Percentiles rank a stretch among this genome's conserved stretches.
These are phyloP conservation scores for Stemphylium vesicarium DNA, from an alignment of 2,329 filamentous ascomycete species.

Conservation along the genomic window DNA sequence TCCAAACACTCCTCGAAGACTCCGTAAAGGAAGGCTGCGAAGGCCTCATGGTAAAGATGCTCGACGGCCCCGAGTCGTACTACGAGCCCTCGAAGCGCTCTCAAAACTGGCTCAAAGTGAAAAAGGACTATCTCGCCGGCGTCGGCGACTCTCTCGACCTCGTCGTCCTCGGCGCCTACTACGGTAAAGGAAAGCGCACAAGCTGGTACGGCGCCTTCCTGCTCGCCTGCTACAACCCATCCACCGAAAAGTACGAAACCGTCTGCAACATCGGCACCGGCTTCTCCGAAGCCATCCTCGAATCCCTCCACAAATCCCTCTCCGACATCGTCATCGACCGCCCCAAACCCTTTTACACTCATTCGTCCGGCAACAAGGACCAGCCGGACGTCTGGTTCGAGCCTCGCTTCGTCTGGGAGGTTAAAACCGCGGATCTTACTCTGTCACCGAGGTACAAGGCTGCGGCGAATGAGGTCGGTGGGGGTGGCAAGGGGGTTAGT, in stretches of 20 bases:
- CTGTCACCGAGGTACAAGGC: constrained; percentile 92
- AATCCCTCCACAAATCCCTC: constrained; percentile 79
- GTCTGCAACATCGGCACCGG: constrained; percentile 99
- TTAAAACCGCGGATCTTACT: constrained; percentile 94
- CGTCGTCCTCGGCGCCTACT: constrained; percentile 92
- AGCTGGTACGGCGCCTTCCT: constrained; percentile 96
- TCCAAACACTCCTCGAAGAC: constrained; percentile 90
- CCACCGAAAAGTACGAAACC: constrained; percentile 84
- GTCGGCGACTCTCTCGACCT: constrained; percentile 96
- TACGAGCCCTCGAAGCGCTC: constrained; percentile 97
- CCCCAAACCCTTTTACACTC: constrained; percentile 92
- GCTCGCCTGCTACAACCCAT: constrained; percentile 88
- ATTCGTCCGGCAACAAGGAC: constrained; percentile 83
- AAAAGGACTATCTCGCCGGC: constrained; percentile 95
- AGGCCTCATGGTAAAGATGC: constrained; percentile 99
- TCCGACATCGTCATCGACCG: constrained; percentile 81
- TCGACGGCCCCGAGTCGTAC: constrained; percentile 88
- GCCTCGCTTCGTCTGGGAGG: constrained; percentile 93
- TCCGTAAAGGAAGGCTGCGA: constrained; percentile 96
- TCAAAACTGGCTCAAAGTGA: constrained; percentile 98
- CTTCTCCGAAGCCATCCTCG: constrained; percentile 93
- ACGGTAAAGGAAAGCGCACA: constrained; percentile 93
- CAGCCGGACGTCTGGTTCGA: constrained; percentile 99
- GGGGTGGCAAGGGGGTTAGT: constrained; percentile 79
- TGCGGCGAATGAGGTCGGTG: constrained; percentile 76